Conservation (phyloP, 768 basidiomycete species). For the Tylopilus subfusipes region DNA sequence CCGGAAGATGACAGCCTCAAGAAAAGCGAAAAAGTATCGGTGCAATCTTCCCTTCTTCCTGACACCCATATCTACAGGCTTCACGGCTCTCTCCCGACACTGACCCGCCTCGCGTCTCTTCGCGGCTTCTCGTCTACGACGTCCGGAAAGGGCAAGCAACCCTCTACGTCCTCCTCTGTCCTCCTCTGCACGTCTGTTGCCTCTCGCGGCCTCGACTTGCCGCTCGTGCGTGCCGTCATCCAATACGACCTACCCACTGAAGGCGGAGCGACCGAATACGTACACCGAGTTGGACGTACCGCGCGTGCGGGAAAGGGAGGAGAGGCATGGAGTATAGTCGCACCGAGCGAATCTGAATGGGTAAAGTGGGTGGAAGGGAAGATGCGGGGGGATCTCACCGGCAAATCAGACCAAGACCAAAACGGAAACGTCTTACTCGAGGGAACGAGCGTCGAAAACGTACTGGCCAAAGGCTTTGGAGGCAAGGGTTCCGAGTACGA, state of each 20-base stretch:
- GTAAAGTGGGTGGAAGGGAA: slow-evolving; percentile 83
- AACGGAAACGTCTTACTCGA: slow-evolving; percentile 49
- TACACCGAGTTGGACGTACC: slow-evolving; percentile 95
- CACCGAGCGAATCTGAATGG: slow-evolving; percentile 86
- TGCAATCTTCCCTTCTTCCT: slow-evolving; percentile 74
- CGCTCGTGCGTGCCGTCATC: slow-evolving; percentile 88
- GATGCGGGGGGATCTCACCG: slow-evolving; percentile 56
- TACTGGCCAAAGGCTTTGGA: slow-evolving; percentile 82
- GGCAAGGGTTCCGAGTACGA: slow-evolving; percentile 80
- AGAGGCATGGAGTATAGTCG: slow-evolving; percentile 91
- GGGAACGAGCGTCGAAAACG: slow-evolving; percentile 60
- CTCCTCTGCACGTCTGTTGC: slow-evolving; percentile 96
- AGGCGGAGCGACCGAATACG: slow-evolving; percentile 92
- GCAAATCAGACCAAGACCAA: slow-evolving; percentile 25
- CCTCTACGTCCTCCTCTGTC: slow-evolving; percentile 53
- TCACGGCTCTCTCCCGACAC: slow-evolving; percentile 87
- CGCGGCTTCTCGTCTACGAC: slow-evolving; percentile 64
- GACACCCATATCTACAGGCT: slow-evolving; percentile 80
- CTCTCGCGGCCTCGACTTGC: slow-evolving; percentile 95
- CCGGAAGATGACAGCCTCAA: slow-evolving; percentile 25
- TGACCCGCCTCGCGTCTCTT: slow-evolving; percentile 78
- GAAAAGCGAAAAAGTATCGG: slow-evolving; percentile 45
- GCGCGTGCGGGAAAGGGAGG: slow-evolving; percentile 95
- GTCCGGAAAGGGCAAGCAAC: slow-evolving; percentile 29
- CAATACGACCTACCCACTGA: slow-evolving; percentile 99